Evolutionary conservation across 2,329 filamentous ascomycete species (phyloP).

Genomic region (Trichoderma sp.): DNA sequence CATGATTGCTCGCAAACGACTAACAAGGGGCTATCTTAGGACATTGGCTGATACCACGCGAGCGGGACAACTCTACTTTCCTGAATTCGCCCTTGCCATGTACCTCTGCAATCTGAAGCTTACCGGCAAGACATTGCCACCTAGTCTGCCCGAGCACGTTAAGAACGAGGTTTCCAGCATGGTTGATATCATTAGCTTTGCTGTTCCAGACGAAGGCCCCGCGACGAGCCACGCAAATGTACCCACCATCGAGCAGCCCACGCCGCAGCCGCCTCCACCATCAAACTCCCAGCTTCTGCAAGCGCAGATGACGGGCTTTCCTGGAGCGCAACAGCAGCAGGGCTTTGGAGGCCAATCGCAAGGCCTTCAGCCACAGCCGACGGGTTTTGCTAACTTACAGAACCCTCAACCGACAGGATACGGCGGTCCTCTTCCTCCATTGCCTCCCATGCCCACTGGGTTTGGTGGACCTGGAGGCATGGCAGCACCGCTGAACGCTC

Average conservation of each 20-base stretch:
- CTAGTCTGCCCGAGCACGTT: constrained; percentile 76
- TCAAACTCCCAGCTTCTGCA: constrained; percentile 69
- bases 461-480: constrained; percentile 59
- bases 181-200: constrained; percentile 99
- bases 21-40: constrained; percentile 50
- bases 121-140: constrained; percentile 79
- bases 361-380: constrained; percentile 66
- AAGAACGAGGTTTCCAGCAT: constrained; percentile 98
- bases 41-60: constrained; percentile 93
- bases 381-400: constrained; percentile 66
- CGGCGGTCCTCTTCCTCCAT: constrained; percentile 80
- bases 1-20: not conserved
- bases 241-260: constrained; percentile 70
- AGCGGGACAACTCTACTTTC: constrained; percentile 93
- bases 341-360: constrained; percentile 60
- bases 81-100: constrained; percentile 97
- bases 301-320: constrained; percentile 70
- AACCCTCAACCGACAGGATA: constrained; percentile 80
- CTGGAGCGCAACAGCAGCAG: constrained; percentile 53
- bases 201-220: constrained; percentile 71
- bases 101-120: constrained; percentile 95
- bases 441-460: constrained; percentile 75
- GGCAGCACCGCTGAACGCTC: constrained; percentile 74
- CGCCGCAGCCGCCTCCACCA: constrained; percentile 72
- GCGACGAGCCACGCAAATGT: constrained; percentile 59